Conservation (phyloP, 2,329 filamentous ascomycete species). For the Cyphellophora attinorum region DNA sequence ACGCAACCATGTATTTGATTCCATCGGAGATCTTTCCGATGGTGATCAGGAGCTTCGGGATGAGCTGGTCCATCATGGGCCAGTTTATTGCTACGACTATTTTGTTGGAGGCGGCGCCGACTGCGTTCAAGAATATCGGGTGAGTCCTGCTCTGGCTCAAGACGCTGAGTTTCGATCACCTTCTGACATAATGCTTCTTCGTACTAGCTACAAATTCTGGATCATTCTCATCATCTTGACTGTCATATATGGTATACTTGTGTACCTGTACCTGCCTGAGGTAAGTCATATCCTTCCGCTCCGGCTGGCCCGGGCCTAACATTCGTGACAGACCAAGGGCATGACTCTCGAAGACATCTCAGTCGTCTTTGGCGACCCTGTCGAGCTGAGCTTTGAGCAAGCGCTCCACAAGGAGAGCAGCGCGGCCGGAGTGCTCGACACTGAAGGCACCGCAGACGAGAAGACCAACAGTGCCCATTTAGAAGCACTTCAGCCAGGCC, state of each 20-base stretch:
- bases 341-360: slow-evolving; percentile 4
- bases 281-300: not conserved
- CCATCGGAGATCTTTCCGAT: slow-evolving; percentile 17
- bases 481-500: too few species aligned
- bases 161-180: too few species aligned
- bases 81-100: slow-evolving; percentile 11
- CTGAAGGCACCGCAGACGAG: too few species aligned
- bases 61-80: slow-evolving; percentile 10
- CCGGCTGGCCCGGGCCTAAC: not conserved
- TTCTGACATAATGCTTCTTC: too few species aligned
- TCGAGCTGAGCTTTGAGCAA: slow-evolving; percentile 4
- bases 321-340: slow-evolving; percentile 1
- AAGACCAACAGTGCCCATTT: too few species aligned
- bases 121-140: slow-evolving; percentile 16
- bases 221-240: slow-evolving; percentile 2
- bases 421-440: not conserved
- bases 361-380: slow-evolving; percentile 1
- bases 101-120: slow-evolving; percentile 12
- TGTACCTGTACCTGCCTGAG: slow-evolving; percentile 3
- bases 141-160: too few species aligned
- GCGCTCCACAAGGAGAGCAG: slow-evolving; percentile 1
- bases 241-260: not conserved
- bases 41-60: slow-evolving; percentile 14
- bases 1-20: slow-evolving; percentile 15
- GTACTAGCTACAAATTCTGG: too few species aligned